A percentile compares a stretch with the other conserved stretches of the same genome.
phyloP scores from a whole-genome alignment of 1,284 basidiomycete species.

The Pseudozyma sp. region DNA sequence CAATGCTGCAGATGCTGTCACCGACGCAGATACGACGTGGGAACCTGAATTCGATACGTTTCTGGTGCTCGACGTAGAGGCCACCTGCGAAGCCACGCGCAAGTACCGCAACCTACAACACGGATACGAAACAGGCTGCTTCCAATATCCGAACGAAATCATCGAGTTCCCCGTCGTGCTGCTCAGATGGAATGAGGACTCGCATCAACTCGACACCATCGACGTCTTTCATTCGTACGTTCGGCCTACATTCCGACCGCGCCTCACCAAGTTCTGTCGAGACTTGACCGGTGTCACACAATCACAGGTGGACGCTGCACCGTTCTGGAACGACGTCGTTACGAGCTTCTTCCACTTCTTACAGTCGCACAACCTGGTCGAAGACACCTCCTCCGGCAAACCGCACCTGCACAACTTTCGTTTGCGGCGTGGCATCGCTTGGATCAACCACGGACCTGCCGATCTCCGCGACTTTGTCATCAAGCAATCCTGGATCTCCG shows the following conservation, averaged over 20 bases:
- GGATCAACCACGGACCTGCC: slow-evolving; percentile 72
- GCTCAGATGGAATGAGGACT: slow-evolving; percentile 76
- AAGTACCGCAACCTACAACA: slow-evolving; percentile 43
- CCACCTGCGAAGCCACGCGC: slow-evolving; percentile 75
- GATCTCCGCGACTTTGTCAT: slow-evolving; percentile 82
- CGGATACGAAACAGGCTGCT: slow-evolving; percentile 38
- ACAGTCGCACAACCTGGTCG: slow-evolving; percentile 70
- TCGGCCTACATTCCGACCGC: slow-evolving; percentile 84
- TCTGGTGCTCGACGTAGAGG: slow-evolving; percentile 83
- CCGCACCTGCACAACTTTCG: slow-evolving; percentile 21
- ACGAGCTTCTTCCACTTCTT: slow-evolving; percentile 77
- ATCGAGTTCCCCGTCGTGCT: slow-evolving; percentile 88
- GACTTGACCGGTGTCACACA: slow-evolving; percentile 90
- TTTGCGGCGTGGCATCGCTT: slow-evolving; percentile 61
- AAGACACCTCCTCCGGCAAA: slow-evolving; percentile 29
- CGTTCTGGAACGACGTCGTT: slow-evolving; percentile 80
- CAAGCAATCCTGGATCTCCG: slow-evolving; percentile 82
- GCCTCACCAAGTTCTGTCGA: slow-evolving; percentile 84
- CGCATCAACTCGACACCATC: slow-evolving; percentile 73
- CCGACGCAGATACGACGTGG: slow-evolving; percentile 18
- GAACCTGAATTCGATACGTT: slow-evolving; percentile 68
- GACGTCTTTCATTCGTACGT: slow-evolving; percentile 90
- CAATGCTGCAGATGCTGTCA: background rate
- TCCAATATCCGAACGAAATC: slow-evolving; percentile 86
- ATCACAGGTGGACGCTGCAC: slow-evolving; percentile 85